Percentiles rank a stretch among this genome's conserved stretches.
Conservation (phyloP, 352 stramenopile genomes). For the Phytophthora pinifolia region DNA sequence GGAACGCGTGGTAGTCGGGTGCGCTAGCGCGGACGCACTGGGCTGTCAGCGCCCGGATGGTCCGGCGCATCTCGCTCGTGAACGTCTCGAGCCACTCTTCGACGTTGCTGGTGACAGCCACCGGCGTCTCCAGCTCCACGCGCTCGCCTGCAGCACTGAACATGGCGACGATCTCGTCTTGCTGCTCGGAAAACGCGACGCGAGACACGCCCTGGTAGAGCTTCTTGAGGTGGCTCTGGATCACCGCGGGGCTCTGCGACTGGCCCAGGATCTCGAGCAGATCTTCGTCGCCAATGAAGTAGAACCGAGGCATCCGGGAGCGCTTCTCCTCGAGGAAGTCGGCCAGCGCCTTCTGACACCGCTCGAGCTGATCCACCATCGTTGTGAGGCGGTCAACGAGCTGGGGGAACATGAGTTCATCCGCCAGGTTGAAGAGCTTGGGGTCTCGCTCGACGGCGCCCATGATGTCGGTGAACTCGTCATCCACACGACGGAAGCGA, state of each 20-base stretch:
- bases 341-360: conserved; percentile 92
- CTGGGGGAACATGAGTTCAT: conserved; percentile 91
- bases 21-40: conserved; percentile 78
- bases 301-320: conserved; percentile 93
- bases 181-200: conserved; percentile 88
- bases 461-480: conserved; percentile 96
- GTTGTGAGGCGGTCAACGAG: conserved; percentile 73
- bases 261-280: conserved; percentile 95
- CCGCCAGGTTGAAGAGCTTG: conserved; percentile 92
- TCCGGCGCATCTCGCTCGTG: conserved; percentile 91
- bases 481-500: conserved; percentile 92
- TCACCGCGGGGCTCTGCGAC: conserved; percentile 90
- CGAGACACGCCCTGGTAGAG: conserved; percentile 94
- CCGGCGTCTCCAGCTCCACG: conserved; percentile 77
- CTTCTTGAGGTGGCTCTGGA: conserved; percentile 96
- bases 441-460: conserved; percentile 77
- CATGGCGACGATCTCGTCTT: conserved; percentile 90
- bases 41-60: conserved; percentile 74
- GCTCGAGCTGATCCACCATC: conserved; percentile 94
- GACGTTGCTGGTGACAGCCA: conserved; percentile 88
- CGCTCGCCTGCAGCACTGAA: conserved; percentile 81
- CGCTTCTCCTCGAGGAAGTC: conserved; percentile 96
- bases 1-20: conserved; percentile 88
- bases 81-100: conserved; percentile 94
- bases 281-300: conserved; percentile 97